A percentile compares a stretch with the other conserved stretches of the same genome.
phyloP scores from a whole-genome alignment of 495 filamentous ascomycete genomes.

The Paragyromitra xinjiangensis region DNA sequence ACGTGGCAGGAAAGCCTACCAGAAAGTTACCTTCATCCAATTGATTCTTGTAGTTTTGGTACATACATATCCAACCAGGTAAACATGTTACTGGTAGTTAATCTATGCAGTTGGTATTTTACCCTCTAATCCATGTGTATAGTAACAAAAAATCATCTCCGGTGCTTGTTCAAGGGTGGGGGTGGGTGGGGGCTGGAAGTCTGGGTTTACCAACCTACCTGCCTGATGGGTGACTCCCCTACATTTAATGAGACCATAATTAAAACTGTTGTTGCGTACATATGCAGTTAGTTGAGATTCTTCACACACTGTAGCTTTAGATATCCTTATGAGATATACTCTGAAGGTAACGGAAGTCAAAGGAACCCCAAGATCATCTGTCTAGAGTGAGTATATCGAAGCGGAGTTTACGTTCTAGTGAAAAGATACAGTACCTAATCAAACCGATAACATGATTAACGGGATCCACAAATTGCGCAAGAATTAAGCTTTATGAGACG shows the following conservation, averaged over 20 bases:
- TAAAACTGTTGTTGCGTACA: neutral
- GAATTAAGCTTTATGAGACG: slow-evolving; percentile 8
- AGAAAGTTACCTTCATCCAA: slow-evolving; percentile 1
- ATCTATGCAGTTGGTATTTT: neutral
- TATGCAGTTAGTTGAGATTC: neutral
- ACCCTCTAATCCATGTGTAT: neutral
- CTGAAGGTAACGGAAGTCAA: neutral
- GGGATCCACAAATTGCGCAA: neutral
- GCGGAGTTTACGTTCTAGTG: neutral
- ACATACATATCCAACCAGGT: neutral
- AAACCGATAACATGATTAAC: neutral
- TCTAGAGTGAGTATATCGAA: neutral
- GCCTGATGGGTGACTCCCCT: neutral
- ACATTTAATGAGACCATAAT: neutral
- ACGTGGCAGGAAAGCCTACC: neutral
- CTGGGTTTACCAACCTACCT: neutral
- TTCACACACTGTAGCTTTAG: neutral
- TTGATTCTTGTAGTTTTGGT: neutral
- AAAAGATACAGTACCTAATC: neutral
- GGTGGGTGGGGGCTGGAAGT: neutral
- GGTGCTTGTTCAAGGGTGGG: neutral
- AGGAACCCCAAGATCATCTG: neutral
- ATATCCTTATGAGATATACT: neutral
- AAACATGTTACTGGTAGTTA: neutral
- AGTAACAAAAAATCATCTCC: neutral